Evolutionary conservation across 352 stramenopile genomes (phyloP), one percentile per base, ranked within the genome.

Genomic region (Phytopythium vexans): DNA sequence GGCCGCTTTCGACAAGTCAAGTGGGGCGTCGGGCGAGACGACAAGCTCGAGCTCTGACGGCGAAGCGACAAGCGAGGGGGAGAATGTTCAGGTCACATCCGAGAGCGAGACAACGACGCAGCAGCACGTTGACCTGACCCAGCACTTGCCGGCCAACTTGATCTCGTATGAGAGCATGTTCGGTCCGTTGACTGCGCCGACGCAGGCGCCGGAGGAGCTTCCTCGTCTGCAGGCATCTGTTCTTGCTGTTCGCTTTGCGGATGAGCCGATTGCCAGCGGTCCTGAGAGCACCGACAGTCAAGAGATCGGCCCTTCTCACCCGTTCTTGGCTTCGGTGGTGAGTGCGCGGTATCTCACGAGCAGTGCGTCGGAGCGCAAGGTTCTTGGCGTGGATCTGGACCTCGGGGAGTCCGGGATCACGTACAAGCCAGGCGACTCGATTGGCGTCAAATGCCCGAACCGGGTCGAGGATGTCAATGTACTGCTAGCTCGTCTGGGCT

Each of bases 401-500:
- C 62, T 80, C 16, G 60, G 32, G 1, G 67, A 56, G 2, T 86
- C 76, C 2, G 58, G 60, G 0, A 82, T 94, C 49, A 52, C 70
- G 32, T 97, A 90, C 43, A 69, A 66, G 8, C 89, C 89, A 1
- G 89, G 89, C 4, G 89, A 97, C 47, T 86, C 85, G 14, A 86
- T 97, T 27, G 88, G 88, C 3, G 66, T 96, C 60, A 81, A 88
- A 55, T 96, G 87, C 37, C 79, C 85, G 0, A 97, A 96, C 63
- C 64, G 67, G 34, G 33, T n/a, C 3, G 58, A 72, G 40, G 78
- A 88, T 36, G 83, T 94, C 31, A 70, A 85, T 31, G 84, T 68
- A 3, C 46, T 95, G n/a, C 64, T 96, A 9, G 40, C 61, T 14
- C 69, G 76, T 6, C 56, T 95, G 0, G 63, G 73, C 8, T 34